Base-by-base conservation (phyloP, 257 asterid genomes). In the Echites panduratus region DNA sequence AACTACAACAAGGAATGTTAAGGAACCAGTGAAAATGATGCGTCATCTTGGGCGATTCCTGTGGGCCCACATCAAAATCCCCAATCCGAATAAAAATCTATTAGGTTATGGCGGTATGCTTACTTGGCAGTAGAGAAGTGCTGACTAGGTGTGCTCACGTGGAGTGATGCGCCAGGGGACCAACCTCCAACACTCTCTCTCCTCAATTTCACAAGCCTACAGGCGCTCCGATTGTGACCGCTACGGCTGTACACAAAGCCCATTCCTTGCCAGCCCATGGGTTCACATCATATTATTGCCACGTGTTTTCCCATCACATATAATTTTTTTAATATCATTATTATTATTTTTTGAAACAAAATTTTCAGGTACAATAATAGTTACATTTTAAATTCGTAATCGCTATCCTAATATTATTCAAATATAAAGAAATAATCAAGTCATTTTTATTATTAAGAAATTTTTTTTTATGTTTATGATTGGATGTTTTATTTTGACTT, bases 121-220 rank as follows among this genome's bases (percentile, higher is more conserved):
- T 48, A 76, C 56, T 49, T 82, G 89, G 85, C 84, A 82, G 50
- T 38, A 71, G 76, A 40, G 74, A 66, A 70, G 54, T n/a, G 82
- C 78, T 78, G 89, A 87, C 73, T 78, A 12, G 81, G 80, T 40
- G 49, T 8, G 81, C 75, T 81, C 90, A 89, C 89, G 96, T 84
- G 92, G 96, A 85, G 83, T 70, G 85, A 71, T 77, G 87, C 77
- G 54, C 64, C 73, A 78, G 22, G 73, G 83, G 80, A 75, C 80
- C 80, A 68, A 24, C 69, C 49, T 66, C 79, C 78, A 75, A 82
- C 84, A 79, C 79, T 54, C 76, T 76, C 76, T 74, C 71, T 73
- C 63, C 59, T 70, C 77, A 82, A 79, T 80, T 87, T 81, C 77
- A 78, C 83, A 63, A 56, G 66, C 66, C 73, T 44, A 57, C 74